Base-by-base conservation (phyloP, 306 rosid genomes). In the Rosa persica region DNA sequence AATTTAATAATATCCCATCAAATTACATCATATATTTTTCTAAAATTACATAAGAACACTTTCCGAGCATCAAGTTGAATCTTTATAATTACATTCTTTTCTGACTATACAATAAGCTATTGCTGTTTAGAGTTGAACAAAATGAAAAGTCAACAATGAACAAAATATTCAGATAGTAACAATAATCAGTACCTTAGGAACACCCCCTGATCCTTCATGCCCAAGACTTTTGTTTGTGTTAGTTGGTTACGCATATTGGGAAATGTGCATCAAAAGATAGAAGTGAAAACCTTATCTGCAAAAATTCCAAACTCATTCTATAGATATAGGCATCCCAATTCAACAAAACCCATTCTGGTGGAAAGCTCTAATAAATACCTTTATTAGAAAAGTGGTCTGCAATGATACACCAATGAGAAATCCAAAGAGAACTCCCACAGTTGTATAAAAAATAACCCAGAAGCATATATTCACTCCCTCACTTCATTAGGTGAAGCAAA, bases 251-350 rank as follows among this genome's bases (percentile, higher is more conserved):
- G 88, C 70, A 87, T 83, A 30, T 30, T 2, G 80, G 86, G 72
- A 73, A 78, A 77, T 90, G 89, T 80, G 86, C 86, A 81, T 92
- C 91, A 81, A 87, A 77, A 92, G 98, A 89, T 78, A 84, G 60
- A 77, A 83, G 83, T 81, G 98, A 85, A 80, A 93, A 87, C 83
- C 85, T 85, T 86, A 89, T 84, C 99, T 95, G 98, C 86, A 30
- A 74, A 87, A 86, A 80, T 52, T 64, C 76, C 79, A 65, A 25
- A 71, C 30, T 78, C 51, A 71, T 67, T 77, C 86, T 30, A 30
- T 30, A 83, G 76, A 83, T 51, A 77, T 72, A 67, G 65, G 23
- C 34, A 30, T 20, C 64, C 47, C 64, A 60, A 78, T 43, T 58
- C 68, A 47, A 65, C 42, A 30, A 1, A 30, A 30, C 22, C 40